A percentile compares a stretch with the other conserved stretches of the same genome.
Conservation (phyloP, 768 basidiomycete genomes). For the Mycena leptocephala region DNA sequence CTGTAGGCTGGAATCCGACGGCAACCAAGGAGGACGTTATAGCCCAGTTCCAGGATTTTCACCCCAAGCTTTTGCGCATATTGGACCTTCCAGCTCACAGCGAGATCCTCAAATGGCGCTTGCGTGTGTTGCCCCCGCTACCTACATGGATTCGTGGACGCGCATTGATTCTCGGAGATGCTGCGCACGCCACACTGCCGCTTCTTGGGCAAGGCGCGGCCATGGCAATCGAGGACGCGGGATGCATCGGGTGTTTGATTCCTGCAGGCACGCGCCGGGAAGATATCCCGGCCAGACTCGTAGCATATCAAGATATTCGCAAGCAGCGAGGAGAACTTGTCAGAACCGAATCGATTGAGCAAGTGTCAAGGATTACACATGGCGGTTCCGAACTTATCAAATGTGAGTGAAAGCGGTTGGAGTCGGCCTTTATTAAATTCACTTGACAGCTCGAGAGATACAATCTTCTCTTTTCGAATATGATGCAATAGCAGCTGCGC, state of each 20-base stretch:
- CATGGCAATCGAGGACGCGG: conserved; percentile 22
- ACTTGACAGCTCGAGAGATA: neutral
- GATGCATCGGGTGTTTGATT: conserved; percentile 1
- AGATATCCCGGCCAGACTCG: conserved; percentile 7
- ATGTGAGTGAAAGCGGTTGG: neutral
- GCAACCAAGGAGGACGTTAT: neutral
- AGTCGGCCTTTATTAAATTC: neutral
- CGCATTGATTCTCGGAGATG: conserved; percentile 17
- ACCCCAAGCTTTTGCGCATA: conserved; percentile 22
- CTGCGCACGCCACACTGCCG: conserved; percentile 18
- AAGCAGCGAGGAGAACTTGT: conserved; percentile 17
- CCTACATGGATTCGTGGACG: conserved; percentile 22
- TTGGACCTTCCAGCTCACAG: conserved; percentile 7
- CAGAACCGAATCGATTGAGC: neutral
- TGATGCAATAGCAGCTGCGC: neutral
- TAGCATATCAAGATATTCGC: conserved; percentile 11
- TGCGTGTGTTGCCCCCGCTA: neutral
- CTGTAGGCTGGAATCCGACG: neutral
- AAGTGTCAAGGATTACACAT: neutral
- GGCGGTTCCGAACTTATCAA: neutral
- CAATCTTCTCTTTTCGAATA: neutral
- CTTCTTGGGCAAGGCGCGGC: conserved; percentile 21
- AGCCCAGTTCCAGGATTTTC: neutral
- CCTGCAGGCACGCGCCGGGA: conserved; percentile 8
- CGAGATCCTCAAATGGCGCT: neutral